phyloP scores from a whole-genome alignment of 495 filamentous ascomycete species.

The Penicillium paxilli region DNA sequence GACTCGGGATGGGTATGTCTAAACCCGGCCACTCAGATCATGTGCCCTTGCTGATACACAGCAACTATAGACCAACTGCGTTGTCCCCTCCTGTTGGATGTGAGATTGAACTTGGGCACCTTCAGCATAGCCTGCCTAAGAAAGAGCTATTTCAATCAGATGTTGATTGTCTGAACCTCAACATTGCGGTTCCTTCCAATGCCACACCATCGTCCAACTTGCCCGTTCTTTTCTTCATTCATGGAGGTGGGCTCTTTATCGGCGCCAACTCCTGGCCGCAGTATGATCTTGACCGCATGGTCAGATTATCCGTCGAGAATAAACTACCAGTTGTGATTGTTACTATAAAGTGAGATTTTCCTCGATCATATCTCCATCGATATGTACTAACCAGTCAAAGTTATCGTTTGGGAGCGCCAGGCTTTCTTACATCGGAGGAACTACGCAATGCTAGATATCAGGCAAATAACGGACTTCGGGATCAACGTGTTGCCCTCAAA shows the following conservation, averaged over 20 bases:
- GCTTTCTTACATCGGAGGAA: constrained; percentile 36
- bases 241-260: constrained; percentile 42
- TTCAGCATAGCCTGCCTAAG: constrained; percentile 31
- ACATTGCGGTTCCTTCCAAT: constrained; percentile 38
- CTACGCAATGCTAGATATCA: constrained; percentile 31
- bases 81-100: constrained; percentile 25
- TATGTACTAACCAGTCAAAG: not conserved
- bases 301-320: constrained; percentile 40
- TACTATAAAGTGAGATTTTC: constrained; percentile 38
- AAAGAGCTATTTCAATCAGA: constrained; percentile 30
- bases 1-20: constrained; percentile 28
- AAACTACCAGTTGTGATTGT: constrained; percentile 44
- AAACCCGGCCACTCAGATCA: not conserved
- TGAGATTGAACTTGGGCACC: constrained; percentile 23
- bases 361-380: not conserved
- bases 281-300: constrained; percentile 36
- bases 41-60: not conserved
- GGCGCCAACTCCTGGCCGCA: constrained; percentile 44
- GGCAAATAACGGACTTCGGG: constrained; percentile 37
- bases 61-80: constrained; percentile 26
- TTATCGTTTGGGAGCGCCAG: constrained; percentile 33
- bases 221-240: constrained; percentile 48
- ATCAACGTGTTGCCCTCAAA: constrained; percentile 32
- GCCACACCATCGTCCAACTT: constrained; percentile 28
- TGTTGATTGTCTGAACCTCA: constrained; percentile 45